Base-by-base conservation (phyloP, 2,329 filamentous ascomycete genomes). In the Ampelomyces quisqualis region DNA sequence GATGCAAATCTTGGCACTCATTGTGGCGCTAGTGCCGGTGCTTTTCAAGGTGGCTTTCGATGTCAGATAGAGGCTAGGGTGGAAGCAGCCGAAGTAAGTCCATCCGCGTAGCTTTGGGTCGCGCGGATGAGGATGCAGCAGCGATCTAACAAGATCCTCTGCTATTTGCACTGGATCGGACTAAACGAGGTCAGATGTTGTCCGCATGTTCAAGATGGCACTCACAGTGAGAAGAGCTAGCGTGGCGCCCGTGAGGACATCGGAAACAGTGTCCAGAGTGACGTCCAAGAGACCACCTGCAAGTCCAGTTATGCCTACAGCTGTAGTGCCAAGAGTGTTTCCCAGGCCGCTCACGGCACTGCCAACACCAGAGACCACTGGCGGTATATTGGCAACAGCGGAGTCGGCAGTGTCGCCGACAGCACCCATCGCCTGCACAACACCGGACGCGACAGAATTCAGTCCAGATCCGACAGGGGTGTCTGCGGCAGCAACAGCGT, bases 1-100 rank as follows among this genome's bases (percentile, higher is more conserved):
- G 24, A 43, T 43, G 21, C 40, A 43, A 5, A 38, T 18, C 5
- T 22, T 38, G 7, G 40, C 35, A 7, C 31, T 39, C 26, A 39
- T 38, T 8, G 17, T 6, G 10, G 15, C 14, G 9, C 15, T 27
- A 5, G 26, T 11, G 7, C 15, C 15, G 10, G 26, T 20, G 2
- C 14, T 19, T 31, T 27, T 26, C 6, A 27, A 14, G 7, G 7
- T 17, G 17, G 18, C 24, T 11, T 38, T 18, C 2, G 20, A 4
- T 13, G 22, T n/a, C 7, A 23, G 23, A 22, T 40, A 38, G 1
- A 21, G 3, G 10, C n/a, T 17, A 4, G 37, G 17, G 29, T 26
- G 20, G 30, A 45, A 45, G 35, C 38, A 41, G 3, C 43, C 43
- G 17, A 32, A 41, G 37, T 45, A 45, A 20, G 22, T n/a, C 43